Percentiles rank a stretch among this genome's conserved stretches.
Conservation (phyloP, 768 basidiomycete species). For the Erythrobasidium yunnanense region DNA sequence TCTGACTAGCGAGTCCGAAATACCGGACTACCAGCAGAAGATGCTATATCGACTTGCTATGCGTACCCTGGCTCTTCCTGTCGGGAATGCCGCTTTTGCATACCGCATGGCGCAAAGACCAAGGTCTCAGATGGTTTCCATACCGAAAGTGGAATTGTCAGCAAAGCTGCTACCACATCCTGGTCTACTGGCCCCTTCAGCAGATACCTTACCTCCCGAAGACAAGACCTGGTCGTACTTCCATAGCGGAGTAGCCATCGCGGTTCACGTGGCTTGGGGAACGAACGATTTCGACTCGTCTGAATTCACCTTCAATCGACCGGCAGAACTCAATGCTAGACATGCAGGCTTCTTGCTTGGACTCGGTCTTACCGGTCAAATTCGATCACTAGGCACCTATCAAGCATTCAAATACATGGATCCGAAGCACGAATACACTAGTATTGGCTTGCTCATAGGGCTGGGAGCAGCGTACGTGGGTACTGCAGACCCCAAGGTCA, state of each 20-base stretch:
- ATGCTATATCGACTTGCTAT: constrained; percentile 70
- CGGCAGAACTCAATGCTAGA: constrained; percentile 74
- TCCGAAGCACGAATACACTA: constrained; percentile 89
- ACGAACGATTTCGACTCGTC: constrained; percentile 71
- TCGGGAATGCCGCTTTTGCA: constrained; percentile 84
- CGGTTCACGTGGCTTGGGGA: constrained; percentile 67
- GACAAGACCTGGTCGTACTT: constrained; percentile 87
- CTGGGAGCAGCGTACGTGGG: constrained; percentile 82
- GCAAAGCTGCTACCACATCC: constrained; percentile 40
- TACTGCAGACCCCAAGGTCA: constrained; percentile 72
- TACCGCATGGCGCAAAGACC: constrained; percentile 69
- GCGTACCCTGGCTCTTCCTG: constrained; percentile 75
- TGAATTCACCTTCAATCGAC: constrained; percentile 89
- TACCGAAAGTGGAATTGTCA: constrained; percentile 40
- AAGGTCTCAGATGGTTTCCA: constrained; percentile 44
- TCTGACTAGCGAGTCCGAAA: constrained; percentile 10
- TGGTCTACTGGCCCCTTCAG: constrained; percentile 34
- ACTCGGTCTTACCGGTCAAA: constrained; percentile 80
- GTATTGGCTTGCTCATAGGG: constrained; percentile 86
- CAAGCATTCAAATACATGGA: constrained; percentile 91
- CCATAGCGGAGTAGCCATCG: constrained; percentile 91
- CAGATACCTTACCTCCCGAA: constrained; percentile 45
- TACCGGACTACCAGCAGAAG: constrained; percentile 59
- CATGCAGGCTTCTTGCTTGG: constrained; percentile 95
- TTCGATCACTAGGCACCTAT: constrained; percentile 66